Percentiles rank a stretch among this genome's conserved stretches.
These are phyloP conservation scores for Parmelia sp. DNA, from an alignment of 495 filamentous ascomycete genomes.

Conservation along the genomic window DNA sequence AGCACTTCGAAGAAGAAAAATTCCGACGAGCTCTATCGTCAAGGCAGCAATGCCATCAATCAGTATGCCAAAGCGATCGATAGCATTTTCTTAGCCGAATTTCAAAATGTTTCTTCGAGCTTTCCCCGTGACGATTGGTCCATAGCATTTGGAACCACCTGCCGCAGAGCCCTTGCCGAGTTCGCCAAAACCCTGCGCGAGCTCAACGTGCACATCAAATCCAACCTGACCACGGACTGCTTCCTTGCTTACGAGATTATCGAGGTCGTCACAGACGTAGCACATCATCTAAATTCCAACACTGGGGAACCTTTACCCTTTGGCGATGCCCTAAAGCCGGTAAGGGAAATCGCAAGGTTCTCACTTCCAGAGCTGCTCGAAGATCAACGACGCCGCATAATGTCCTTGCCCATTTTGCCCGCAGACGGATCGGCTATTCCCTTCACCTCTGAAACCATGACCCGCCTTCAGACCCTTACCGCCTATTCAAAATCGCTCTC, in stretches of 20 bases:
- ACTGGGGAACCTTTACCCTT: constrained; percentile 78
- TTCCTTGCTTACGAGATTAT: constrained; percentile 95
- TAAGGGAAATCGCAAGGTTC: constrained; percentile 83
- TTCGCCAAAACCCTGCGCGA: constrained; percentile 82
- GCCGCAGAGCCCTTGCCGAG: constrained; percentile 65
- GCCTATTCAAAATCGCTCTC: constrained; percentile 81
- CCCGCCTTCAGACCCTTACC: constrained; percentile 75
- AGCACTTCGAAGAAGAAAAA: constrained; percentile 79
- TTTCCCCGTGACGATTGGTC: constrained; percentile 83
- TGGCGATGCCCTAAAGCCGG: constrained; percentile 76
- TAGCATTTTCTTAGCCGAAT: constrained; percentile 76
- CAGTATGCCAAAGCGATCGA: constrained; percentile 85
- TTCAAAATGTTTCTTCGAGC: constrained; percentile 76
- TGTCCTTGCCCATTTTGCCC: constrained; percentile 58
- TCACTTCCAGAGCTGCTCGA: constrained; percentile 81
- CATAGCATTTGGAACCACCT: constrained; percentile 67
- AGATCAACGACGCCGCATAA: constrained; percentile 68
- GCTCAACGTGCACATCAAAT: constrained; percentile 80
- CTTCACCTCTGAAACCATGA: constrained; percentile 78
- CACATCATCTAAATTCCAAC: constrained; percentile 68
- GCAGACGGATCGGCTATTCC: constrained; percentile 72
- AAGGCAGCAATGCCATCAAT: constrained; percentile 89
- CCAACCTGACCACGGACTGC: constrained; percentile 85
- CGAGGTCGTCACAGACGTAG: constrained; percentile 78
- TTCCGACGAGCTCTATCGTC: constrained; percentile 67